These are phyloP conservation scores for Dissophora globulifera DNA, from an alignment of 192 early-diverging fungal species.

Conservation along the genomic window DNA sequence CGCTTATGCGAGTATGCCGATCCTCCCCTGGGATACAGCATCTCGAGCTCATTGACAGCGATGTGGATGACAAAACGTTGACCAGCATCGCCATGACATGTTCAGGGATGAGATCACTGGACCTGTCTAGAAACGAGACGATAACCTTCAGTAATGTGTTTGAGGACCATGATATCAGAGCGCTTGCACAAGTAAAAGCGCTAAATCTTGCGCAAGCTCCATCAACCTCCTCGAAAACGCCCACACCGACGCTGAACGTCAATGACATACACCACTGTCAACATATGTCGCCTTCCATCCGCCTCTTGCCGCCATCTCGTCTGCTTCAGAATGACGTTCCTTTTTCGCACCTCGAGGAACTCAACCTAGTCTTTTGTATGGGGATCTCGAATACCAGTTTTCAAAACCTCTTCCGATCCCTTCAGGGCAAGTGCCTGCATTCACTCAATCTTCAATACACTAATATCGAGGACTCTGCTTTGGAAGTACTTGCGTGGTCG, in stretches of 20 bases:
- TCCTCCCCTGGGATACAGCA: slow-evolving; percentile 8
- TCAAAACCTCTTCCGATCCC: slow-evolving; percentile 26
- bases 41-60: slow-evolving; percentile 38
- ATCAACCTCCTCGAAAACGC: too few species aligned
- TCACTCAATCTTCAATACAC: slow-evolving; percentile 46
- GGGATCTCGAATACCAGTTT: slow-evolving; percentile 35
- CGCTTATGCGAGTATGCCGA: slow-evolving; percentile 3
- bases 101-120: slow-evolving; percentile 15
- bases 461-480: slow-evolving; percentile 43
- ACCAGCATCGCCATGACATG: slow-evolving; percentile 17
- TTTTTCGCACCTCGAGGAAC: slow-evolving; percentile 39
- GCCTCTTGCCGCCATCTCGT: too few species aligned
- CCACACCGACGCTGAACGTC: too few species aligned
- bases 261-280: neutral
- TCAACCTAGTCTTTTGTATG: slow-evolving; percentile 39
- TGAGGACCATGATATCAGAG: neutral
- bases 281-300: neutral
- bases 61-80: slow-evolving; percentile 21
- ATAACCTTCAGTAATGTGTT: slow-evolving; percentile 17
- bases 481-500: slow-evolving; percentile 15
- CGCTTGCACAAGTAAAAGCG: too few species aligned
- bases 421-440: slow-evolving; percentile 19
- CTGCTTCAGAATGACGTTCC: slow-evolving; percentile 23
- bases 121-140: slow-evolving; percentile 41
- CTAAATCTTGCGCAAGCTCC: too few species aligned